Base-by-base conservation (phyloP, 129 eudicot species). In the Pseudognaphalium luteoalbum region DNA sequence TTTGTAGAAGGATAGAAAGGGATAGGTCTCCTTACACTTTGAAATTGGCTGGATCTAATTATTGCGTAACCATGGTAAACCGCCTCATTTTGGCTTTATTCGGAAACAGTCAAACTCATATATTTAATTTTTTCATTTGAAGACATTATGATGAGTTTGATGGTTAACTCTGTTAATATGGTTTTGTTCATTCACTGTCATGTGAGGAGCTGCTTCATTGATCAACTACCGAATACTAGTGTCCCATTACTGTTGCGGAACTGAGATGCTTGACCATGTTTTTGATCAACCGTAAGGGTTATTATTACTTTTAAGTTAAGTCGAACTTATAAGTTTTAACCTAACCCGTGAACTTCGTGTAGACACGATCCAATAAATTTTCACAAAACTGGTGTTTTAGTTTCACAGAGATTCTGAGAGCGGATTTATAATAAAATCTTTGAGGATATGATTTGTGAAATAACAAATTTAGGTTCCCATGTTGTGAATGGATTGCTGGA, bases 1-100 rank as follows among this genome's bases (percentile, higher is more conserved):
- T 69, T 78, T 33, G 39, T 32, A 52, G 79, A 41, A 11, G 70
- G 70, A 21, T 60, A 57, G 76, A 80, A 79, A 79, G 22, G 33
- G 70, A 80, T 78, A 30, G 20, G 32, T 4, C 61, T 79, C 68
- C 83, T 52, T 37, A 0, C 60, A 25, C 58, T 19, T 9, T 71
- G 69, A 77, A 58, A 25, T 28, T 37, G 47, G 75, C 60, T 68
- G 44, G 35, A 70, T 64, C 76, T 25, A 77, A 57, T 57, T 25
- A 77, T 57, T 68, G 52, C 14, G 54, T 47, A 14, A 47, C 14
- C 6, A 12, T 60, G 9, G 32, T 29, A 15, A 17, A 54, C 35
- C 4, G 2, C 68, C 22, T 21, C 58, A 60, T 6, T 76, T 66
- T 76, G 80, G 66, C 66, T 76, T 52, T 15, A 33, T 52, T 29